Evolutionary conservation across 1,139 yeast species (phyloP).

Genomic region (Saccharomyces hybrid): DNA sequence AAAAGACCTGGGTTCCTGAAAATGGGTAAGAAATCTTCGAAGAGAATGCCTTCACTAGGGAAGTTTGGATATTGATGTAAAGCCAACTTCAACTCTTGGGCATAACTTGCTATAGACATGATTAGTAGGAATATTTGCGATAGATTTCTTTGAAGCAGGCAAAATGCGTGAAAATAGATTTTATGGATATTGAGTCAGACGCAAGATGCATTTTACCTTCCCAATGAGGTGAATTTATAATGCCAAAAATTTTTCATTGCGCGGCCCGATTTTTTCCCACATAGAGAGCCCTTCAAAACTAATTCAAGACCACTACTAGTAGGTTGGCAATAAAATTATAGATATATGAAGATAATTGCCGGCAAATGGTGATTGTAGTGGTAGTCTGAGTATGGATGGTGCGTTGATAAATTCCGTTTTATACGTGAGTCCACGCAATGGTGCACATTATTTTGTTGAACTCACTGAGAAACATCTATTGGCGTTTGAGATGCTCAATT

Average conservation of each 20-base stretch:
- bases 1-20: slow-evolving; percentile 77
- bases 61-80: slow-evolving; percentile 85
- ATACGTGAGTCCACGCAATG: slow-evolving; percentile 3
- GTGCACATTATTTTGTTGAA: slow-evolving; percentile 25
- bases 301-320: not conserved
- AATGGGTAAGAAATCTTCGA: slow-evolving; percentile 93
- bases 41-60: slow-evolving; percentile 86
- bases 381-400: slow-evolving; percentile 1
- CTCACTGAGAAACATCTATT: slow-evolving; percentile 16
- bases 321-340: not conserved
- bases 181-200: not conserved
- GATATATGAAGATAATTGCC: not conserved
- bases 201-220: not conserved
- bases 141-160: not conserved
- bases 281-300: not conserved
- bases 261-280: not conserved
- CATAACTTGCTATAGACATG: slow-evolving; percentile 37
- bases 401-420: not conserved
- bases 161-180: not conserved
- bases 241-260: slow-evolving; percentile 5
- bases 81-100: slow-evolving; percentile 55
- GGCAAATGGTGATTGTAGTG: slow-evolving; percentile 3
- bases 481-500: slow-evolving; percentile 25
- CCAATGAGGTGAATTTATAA: slow-evolving; percentile 4
- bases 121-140: not conserved